These are phyloP conservation scores for Oryza meyeriana DNA, from an alignment of 176 grass and related monocot genomes.

Conservation along the genomic window DNA sequence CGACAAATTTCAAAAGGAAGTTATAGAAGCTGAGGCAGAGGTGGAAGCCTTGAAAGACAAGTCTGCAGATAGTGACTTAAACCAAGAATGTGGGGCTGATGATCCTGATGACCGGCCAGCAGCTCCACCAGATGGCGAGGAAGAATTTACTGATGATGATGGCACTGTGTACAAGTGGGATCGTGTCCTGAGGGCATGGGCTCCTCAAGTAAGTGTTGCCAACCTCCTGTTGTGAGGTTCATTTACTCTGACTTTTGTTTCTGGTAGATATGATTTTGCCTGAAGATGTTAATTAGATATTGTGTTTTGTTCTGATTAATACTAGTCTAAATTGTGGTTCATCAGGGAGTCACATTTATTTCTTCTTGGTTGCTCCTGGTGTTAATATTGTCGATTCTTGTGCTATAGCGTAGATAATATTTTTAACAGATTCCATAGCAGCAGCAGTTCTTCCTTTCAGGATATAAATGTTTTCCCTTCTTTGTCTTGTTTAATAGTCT, in stretches of 20 bases:
- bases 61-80: conserved; percentile 5
- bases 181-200: conserved; percentile 66
- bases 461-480: not conserved
- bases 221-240: not conserved
- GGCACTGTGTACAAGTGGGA: conserved; percentile 97
- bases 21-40: conserved; percentile 54
- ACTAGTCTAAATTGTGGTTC: not conserved
- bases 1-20: conserved; percentile 77
- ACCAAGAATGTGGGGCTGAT: conserved; percentile 11
- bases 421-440: not conserved
- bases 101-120: conserved; percentile 56
- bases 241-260: not conserved
- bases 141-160: conserved; percentile 97
- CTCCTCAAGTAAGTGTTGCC: conserved; percentile 85
- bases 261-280: not conserved
- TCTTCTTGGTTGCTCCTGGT: not conserved
- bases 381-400: conserved; percentile 20
- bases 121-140: conserved; percentile 82
- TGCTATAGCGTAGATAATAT: not conserved
- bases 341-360: not conserved
- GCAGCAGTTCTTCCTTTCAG: conserved; percentile 6
- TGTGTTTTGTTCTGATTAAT: not conserved
- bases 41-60: conserved; percentile 46
- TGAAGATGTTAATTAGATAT: not conserved
- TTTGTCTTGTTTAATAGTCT: conserved; percentile 9